These are phyloP conservation scores for Sporothrix pallida DNA, from an alignment of 2,329 filamentous ascomycete genomes.

Conservation along the genomic window DNA sequence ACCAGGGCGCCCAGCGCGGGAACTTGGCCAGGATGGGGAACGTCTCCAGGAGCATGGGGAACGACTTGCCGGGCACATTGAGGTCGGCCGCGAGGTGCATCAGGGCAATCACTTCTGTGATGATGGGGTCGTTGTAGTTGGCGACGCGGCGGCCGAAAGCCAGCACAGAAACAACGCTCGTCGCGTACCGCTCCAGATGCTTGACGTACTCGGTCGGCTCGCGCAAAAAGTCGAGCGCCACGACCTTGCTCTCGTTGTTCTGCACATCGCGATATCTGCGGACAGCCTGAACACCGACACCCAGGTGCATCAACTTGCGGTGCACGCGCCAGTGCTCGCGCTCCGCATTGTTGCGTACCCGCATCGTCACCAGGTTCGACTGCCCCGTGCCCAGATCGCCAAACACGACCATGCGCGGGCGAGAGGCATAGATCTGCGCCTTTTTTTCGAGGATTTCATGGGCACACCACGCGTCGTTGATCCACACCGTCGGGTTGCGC, in stretches of 20 bases:
- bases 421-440: constrained; percentile 57
- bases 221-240: constrained; percentile 57
- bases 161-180: constrained; percentile 61
- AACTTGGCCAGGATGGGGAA: constrained; percentile 57
- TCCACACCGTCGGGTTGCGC: constrained; percentile 54
- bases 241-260: constrained; percentile 62
- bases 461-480: constrained; percentile 57
- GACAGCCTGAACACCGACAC: constrained; percentile 61
- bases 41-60: constrained; percentile 63
- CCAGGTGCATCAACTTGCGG: constrained; percentile 59
- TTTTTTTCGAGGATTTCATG: constrained; percentile 62
- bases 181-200: constrained; percentile 60
- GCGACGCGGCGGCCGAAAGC: constrained; percentile 61
- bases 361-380: constrained; percentile 53
- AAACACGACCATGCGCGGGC: constrained; percentile 57
- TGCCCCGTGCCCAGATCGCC: constrained; percentile 54
- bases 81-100: constrained; percentile 64
- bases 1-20: constrained; percentile 57
- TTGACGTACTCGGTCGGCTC: constrained; percentile 56
- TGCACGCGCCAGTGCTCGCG: constrained; percentile 53
- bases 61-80: constrained; percentile 59
- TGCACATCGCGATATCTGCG: constrained; percentile 60
- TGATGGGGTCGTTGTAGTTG: constrained; percentile 59
- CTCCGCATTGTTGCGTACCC: constrained; percentile 47
- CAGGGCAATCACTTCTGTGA: constrained; percentile 63